These are phyloP conservation scores for Ceratocystiopsis minuta DNA, from an alignment of 2,329 filamentous ascomycete species.

Conservation along the genomic window DNA sequence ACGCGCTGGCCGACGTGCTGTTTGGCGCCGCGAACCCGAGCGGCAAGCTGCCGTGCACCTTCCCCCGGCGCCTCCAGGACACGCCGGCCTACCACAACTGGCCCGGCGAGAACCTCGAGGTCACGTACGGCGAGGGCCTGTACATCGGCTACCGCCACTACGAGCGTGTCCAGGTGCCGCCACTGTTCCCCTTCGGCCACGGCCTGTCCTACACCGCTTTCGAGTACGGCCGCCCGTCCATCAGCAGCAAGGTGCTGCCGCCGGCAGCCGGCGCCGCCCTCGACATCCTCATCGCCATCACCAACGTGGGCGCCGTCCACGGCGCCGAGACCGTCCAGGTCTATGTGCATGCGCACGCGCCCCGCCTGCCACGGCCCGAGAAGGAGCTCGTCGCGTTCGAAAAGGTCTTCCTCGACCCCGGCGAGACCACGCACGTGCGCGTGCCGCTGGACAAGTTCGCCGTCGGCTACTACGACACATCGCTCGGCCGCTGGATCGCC, in stretches of 20 bases:
- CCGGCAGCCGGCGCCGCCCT: slow-evolving; percentile 14
- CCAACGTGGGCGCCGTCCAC: slow-evolving; percentile 34
- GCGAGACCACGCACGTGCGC: slow-evolving; percentile 32
- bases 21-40: slow-evolving; percentile 58
- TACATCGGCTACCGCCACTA: slow-evolving; percentile 60
- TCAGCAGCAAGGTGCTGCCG: slow-evolving; percentile 23
- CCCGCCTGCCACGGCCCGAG: slow-evolving; percentile 43
- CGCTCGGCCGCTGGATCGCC: slow-evolving; percentile 41
- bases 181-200: slow-evolving; percentile 56
- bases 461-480: slow-evolving; percentile 44
- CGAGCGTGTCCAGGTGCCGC: slow-evolving; percentile 39
- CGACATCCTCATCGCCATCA: slow-evolving; percentile 29
- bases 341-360: slow-evolving; percentile 47
- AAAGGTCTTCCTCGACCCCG: slow-evolving; percentile 41
- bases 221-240: slow-evolving; percentile 31
- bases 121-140: slow-evolving; percentile 54
- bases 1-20: slow-evolving; percentile 60
- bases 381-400: slow-evolving; percentile 56
- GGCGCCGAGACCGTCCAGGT: slow-evolving; percentile 50
- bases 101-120: slow-evolving; percentile 50
- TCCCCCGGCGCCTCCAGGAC: slow-evolving; percentile 42
- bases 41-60: slow-evolving; percentile 47
- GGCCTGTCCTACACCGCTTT: slow-evolving; percentile 58
- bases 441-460: slow-evolving; percentile 30
- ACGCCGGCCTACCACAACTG: slow-evolving; percentile 57